Percentiles rank a stretch among this genome's conserved stretches.
phyloP scores from a whole-genome alignment of 106 monocot species.

The Phalaenopsis equestris region DNA sequence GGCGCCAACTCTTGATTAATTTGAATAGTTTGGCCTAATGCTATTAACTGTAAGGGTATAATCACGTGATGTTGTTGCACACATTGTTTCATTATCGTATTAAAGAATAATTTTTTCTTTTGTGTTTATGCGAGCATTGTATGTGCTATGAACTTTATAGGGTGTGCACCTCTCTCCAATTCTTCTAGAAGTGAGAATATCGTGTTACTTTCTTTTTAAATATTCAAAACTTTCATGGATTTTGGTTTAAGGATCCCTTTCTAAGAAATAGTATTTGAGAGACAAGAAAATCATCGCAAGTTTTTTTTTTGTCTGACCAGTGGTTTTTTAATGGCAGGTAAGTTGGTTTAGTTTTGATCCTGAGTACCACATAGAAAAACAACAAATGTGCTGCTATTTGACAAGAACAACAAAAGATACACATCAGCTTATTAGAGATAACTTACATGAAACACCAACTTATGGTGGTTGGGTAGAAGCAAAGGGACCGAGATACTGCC shows the following conservation, averaged over 20 bases:
- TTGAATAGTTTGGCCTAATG: no score
- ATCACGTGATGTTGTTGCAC: no score
- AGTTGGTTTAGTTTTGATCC: slow-evolving; percentile 99
- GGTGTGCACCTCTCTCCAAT: not conserved
- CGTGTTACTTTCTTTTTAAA: not conserved
- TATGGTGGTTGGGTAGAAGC: slow-evolving; percentile 99
- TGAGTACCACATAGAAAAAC: slow-evolving; percentile 77
- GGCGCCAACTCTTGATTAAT: no score
- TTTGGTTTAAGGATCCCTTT: not conserved
- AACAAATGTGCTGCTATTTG: slow-evolving; percentile 98
- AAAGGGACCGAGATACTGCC: slow-evolving; percentile 98
- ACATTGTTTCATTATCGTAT: no score
- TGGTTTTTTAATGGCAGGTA: slow-evolving; percentile 36
- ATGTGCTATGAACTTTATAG: not conserved
- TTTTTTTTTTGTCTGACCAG: not conserved
- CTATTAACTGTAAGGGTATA: no score
- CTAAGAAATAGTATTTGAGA: not conserved
- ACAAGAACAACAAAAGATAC: slow-evolving; percentile 93
- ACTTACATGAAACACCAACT: slow-evolving; percentile 94
- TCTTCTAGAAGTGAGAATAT: not conserved
- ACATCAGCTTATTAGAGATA: slow-evolving; percentile 83
- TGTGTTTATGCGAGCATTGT: no score
- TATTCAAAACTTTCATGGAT: not conserved
- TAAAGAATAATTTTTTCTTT: no score
- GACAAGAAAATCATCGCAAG: not conserved